Conservation (phyloP, 768 basidiomycete species). For the Lentinus brumalis region DNA sequence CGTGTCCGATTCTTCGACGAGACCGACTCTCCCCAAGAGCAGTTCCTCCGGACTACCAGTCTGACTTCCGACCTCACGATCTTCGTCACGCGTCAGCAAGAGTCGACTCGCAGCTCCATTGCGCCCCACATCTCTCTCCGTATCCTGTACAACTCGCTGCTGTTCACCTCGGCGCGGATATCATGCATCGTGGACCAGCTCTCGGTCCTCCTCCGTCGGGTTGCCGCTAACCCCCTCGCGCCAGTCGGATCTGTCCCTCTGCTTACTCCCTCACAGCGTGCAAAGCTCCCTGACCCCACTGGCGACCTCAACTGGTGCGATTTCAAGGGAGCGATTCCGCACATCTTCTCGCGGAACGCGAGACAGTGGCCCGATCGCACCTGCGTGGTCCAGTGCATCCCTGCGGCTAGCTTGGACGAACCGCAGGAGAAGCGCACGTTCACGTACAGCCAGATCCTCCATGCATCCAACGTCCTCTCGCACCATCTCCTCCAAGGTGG, state of each 20-base stretch:
- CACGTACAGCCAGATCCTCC: conserved; percentile 80
- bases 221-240: conserved; percentile 64
- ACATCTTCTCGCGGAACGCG: conserved; percentile 91
- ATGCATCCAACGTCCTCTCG: conserved; percentile 85
- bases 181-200: conserved; percentile 84
- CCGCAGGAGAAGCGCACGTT: conserved; percentile 60
- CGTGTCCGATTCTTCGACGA: conserved; percentile 97
- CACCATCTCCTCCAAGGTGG: conserved; percentile 88
- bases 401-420: conserved; percentile 38
- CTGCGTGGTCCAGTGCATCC: conserved; percentile 84
- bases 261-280: conserved; percentile 69
- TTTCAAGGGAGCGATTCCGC: conserved; percentile 96
- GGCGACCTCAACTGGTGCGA: conserved; percentile 96
- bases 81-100: conserved; percentile 76
- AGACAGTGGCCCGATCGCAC: conserved; percentile 73
- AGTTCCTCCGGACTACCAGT: conserved; percentile 78
- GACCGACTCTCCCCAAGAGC: conserved; percentile 71
- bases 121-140: conserved; percentile 78
- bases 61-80: conserved; percentile 92
- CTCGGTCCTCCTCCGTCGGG: conserved; percentile 71
- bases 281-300: conserved; percentile 77
- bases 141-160: conserved; percentile 90
- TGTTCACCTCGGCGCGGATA: conserved; percentile 83
- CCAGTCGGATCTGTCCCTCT: conserved; percentile 81
- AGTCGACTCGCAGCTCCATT: conserved; percentile 67